Percentiles rank a stretch among this genome's conserved stretches.
Conservation (phyloP, 228 moss, liverwort and hornwort species). For the Sphagnum magellanicum region DNA sequence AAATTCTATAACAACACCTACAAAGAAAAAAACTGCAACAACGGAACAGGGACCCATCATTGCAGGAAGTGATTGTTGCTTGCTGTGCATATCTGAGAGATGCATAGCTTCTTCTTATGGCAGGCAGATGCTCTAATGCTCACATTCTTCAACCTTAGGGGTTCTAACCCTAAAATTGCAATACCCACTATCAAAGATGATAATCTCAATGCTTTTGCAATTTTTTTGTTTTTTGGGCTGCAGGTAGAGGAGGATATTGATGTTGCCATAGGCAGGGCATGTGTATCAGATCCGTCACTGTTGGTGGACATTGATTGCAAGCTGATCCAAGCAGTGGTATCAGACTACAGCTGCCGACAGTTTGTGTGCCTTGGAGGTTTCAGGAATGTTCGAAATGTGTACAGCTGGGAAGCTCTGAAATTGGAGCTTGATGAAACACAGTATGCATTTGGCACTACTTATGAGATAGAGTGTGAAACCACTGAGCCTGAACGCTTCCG, state of each 20-base stretch:
- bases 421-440: constrained; percentile 92
- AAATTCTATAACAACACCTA: too few species aligned
- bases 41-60: too few species aligned
- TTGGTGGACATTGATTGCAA: constrained; percentile 32
- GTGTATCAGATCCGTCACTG: constrained; percentile 59
- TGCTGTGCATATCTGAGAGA: too few species aligned
- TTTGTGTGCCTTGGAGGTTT: constrained; percentile 89
- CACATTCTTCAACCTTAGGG: too few species aligned
- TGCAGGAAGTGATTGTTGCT: too few species aligned
- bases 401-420: constrained; percentile 69
- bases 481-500: constrained; percentile 77
- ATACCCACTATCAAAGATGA: too few species aligned
- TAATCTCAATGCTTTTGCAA: too few species aligned
- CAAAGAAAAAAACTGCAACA: too few species aligned
- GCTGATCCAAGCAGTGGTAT: constrained; percentile 55
- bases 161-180: too few species aligned
- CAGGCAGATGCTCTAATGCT: too few species aligned
- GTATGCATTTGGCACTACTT: constrained; percentile 81
- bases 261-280: constrained; percentile 57
- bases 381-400: constrained; percentile 82
- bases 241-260: constrained; percentile 87
- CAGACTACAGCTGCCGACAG: constrained; percentile 51
- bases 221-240: not conserved
- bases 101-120: too few species aligned
- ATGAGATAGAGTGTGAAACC: constrained; percentile 85